Base-by-base conservation (phyloP, 208 protist genomes). In the Phytomonas sp. region DNA sequence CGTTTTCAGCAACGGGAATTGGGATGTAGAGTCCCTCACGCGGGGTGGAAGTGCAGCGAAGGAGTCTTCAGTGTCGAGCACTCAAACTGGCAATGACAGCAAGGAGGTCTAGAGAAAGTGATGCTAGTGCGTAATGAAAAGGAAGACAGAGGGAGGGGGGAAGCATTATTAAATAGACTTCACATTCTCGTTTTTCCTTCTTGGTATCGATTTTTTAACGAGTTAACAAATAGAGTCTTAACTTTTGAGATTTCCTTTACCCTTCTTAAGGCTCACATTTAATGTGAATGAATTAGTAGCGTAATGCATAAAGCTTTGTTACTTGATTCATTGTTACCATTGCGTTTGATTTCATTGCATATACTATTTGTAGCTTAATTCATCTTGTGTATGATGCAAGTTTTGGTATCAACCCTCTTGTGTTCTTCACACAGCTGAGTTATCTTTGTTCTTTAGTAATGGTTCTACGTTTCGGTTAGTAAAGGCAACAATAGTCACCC, bases 1-100 rank as follows among this genome's bases (percentile, higher is more conserved):
- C 74, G 94, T 98, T 59, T 98, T 98, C 81, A 97, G 91, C 61
- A 98, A 98, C 75, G 83, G 93, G 60, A 97, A 96, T 74, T 98
- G 96, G 82, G 92, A 97, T 76, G 79, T 95, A 32, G 88, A 97
- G 81, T 82, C 83, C 15, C 79, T 97, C 64, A 85, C 66, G 61
- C 75, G 78, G 30, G 69, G 80, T 30, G 68, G 74, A n/a, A 76
- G 61, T 9, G 67, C 51, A 4, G 67, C 71, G 46, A 75, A 76
- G 70, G 77, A 75, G 72, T 72, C 71, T 43, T 7, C 8, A 17
- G 40, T 23, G 43, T 11, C 64, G 34, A 11, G 17, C 23, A 17
- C 46, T 34, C 32, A 13, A 15, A 17, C 28, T 34, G 31, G 31
- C 51, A 66, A 79, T 28, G 75, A 68, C 11, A 33, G 51, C 30